These are phyloP conservation scores for Boechera divaricarpa DNA, from an alignment of 345 rosid genomes.

Conservation along the genomic window DNA sequence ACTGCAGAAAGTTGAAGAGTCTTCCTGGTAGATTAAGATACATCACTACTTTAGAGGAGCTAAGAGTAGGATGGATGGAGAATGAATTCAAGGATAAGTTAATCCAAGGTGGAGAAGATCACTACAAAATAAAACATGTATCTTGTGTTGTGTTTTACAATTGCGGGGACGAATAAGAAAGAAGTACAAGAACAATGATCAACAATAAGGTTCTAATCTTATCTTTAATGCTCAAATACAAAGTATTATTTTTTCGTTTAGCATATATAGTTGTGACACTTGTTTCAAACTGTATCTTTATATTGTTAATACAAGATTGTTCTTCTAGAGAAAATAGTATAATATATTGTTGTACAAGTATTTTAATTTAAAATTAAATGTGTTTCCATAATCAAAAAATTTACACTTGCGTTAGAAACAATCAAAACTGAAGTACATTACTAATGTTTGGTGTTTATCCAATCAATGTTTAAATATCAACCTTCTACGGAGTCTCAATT, in stretches of 20 bases:
- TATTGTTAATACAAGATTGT: not conserved
- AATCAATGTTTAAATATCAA: no score
- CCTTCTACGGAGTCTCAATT: no score
- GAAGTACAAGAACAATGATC: constrained; percentile 2
- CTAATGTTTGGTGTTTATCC: no score
- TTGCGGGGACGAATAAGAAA: constrained; percentile 16
- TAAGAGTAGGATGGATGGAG: constrained; percentile 30
- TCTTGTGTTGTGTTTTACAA: constrained; percentile 28
- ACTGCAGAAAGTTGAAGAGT: constrained; percentile 33
- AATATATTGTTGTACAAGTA: no score
- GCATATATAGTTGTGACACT: not conserved
- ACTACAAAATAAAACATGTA: constrained; percentile 22
- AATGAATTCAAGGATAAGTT: constrained; percentile 36
- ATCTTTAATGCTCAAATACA: no score
- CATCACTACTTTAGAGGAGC: not conserved
- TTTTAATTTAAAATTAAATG: no score
- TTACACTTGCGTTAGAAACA: no score
- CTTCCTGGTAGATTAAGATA: constrained; percentile 32
- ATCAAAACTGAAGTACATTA: no score
- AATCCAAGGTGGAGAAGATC: constrained; percentile 32
- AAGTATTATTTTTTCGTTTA: not conserved
- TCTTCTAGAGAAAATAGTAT: not conserved
- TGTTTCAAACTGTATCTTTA: not conserved
- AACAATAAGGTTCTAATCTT: not conserved
- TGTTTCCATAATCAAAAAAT: no score